A percentile compares a stretch with the other conserved stretches of the same genome.
phyloP scores from a whole-genome alignment of 176 grass and related monocot species.

The Alopecurus myosuroides region DNA sequence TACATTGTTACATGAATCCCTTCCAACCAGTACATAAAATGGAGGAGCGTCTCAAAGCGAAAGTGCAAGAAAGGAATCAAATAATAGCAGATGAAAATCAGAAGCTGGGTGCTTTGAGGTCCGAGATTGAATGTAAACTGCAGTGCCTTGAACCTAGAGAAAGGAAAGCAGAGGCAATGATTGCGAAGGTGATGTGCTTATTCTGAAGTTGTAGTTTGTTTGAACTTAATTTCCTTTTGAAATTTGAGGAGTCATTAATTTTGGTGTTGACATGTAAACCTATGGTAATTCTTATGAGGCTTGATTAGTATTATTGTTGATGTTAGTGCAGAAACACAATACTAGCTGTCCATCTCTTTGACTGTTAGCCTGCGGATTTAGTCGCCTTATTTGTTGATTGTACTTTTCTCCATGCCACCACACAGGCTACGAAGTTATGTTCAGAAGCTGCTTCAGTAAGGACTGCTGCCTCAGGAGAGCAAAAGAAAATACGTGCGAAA shows the following conservation, averaged over 20 bases:
- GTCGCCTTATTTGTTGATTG: background rate
- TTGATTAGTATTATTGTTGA: background rate
- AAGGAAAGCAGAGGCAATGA: slow-evolving; percentile 33
- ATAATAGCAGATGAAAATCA: slow-evolving; percentile 42
- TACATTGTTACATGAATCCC: background rate
- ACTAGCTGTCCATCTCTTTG: background rate
- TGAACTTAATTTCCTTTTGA: background rate
- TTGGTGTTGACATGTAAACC: background rate
- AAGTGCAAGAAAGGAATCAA: slow-evolving; percentile 52
- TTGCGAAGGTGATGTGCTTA: slow-evolving; percentile 43
- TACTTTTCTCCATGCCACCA: background rate
- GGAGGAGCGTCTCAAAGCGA: slow-evolving; percentile 38
- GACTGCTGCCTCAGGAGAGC: slow-evolving; percentile 21
- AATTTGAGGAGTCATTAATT: background rate
- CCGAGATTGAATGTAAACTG: slow-evolving; percentile 55
- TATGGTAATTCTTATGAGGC: background rate
- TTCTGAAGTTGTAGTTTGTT: slow-evolving; percentile 3
- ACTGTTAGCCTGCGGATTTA: background rate
- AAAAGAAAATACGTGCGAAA: slow-evolving; percentile 34
- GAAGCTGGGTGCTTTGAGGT: slow-evolving; percentile 41
- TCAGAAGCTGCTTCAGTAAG: slow-evolving; percentile 19
- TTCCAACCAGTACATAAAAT: slow-evolving; percentile 34
- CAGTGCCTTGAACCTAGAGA: slow-evolving; percentile 44
- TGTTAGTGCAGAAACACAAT: background rate
- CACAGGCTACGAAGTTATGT: background rate